Base-by-base conservation (phyloP, 1,284 basidiomycete species). In the Fomes fomentarius region DNA sequence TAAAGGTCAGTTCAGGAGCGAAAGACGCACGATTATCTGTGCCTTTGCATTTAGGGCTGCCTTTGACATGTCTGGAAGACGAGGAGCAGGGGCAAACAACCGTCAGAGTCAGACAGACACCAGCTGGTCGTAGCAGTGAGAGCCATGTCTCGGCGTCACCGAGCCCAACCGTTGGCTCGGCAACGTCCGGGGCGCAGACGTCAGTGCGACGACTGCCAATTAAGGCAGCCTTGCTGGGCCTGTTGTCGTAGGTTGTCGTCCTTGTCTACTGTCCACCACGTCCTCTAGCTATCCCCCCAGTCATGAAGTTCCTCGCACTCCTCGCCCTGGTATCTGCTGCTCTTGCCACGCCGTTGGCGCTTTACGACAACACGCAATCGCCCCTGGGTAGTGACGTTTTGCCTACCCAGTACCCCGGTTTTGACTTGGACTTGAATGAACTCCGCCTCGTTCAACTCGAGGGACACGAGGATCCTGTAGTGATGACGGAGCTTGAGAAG, bases 401-500 rank as follows among this genome's bases (percentile, higher is more conserved):
- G 33, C 56, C 57, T 38, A 52, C 42, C 17, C 57, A 45, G 9
- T 66, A 68, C 46, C 67, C 69, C 9, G 81, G 78, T 24, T 78
- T 81, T 68, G 73, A 73, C 63, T 73, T 93, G 53, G 86, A 94
- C 72, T 76, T 95, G 50, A 76, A 80, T 58, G 89, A 84, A 52
- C 76, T 77, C 52, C 82, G 93, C 48, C 80, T 94, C 44, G 84
- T 96, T 45, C 84, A 93, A 69, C 77, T 93, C 64, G 82, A 86
- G 54, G 87, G 82, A 46, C 74, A 82, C 38, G 54, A 52, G 57
- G 73, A 76, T 11, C 88, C 90, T 19, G 78, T 86, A 30, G 89
- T 85, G 85, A 87, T 94, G 73, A 83, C 91, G 12, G 94, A 96
- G 71, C 74, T 89, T 30, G 85, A 94, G 63, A 96, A 93, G 85